Conservation (phyloP, 495 filamentous ascomycete genomes). For the Neurospora sp. region DNA sequence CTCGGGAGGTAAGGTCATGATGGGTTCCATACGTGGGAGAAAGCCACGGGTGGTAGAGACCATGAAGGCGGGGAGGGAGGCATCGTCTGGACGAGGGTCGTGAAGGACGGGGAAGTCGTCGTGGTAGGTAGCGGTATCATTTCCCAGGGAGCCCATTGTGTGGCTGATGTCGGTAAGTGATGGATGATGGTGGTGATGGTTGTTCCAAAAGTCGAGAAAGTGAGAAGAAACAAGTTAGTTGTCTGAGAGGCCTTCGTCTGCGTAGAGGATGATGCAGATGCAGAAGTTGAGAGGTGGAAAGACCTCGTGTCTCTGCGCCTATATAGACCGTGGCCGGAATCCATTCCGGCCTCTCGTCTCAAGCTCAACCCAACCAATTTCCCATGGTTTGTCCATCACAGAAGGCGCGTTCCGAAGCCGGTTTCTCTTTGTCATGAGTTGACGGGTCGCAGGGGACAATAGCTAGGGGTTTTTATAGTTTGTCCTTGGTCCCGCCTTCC, state of each 20-base stretch:
- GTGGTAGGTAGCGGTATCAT: slow-evolving; percentile 12
- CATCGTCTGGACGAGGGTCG: slow-evolving; percentile 30
- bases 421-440: slow-evolving; percentile 23
- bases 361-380: background rate
- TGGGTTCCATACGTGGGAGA: slow-evolving; percentile 53
- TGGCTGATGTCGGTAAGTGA: slow-evolving; percentile 10
- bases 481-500: background rate
- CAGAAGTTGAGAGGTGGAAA: slow-evolving; percentile 8
- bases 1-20: slow-evolving; percentile 50
- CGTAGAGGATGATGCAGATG: slow-evolving; percentile 6
- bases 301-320: slow-evolving; percentile 31
- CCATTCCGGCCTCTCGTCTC: slow-evolving; percentile 43
- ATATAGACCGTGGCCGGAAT: slow-evolving; percentile 52
- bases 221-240: background rate
- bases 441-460: background rate
- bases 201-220: background rate
- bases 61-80: slow-evolving; percentile 67
- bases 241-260: background rate
- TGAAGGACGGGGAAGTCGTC: slow-evolving; percentile 24
- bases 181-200: slow-evolving; percentile 2
- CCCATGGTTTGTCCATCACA: background rate
- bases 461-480: background rate
- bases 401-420: background rate
- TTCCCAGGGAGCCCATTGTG: slow-evolving; percentile 27
- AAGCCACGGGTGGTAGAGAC: slow-evolving; percentile 79